Conservation (phyloP, 495 filamentous ascomycete species). For the Penicillium maclennaniae region DNA sequence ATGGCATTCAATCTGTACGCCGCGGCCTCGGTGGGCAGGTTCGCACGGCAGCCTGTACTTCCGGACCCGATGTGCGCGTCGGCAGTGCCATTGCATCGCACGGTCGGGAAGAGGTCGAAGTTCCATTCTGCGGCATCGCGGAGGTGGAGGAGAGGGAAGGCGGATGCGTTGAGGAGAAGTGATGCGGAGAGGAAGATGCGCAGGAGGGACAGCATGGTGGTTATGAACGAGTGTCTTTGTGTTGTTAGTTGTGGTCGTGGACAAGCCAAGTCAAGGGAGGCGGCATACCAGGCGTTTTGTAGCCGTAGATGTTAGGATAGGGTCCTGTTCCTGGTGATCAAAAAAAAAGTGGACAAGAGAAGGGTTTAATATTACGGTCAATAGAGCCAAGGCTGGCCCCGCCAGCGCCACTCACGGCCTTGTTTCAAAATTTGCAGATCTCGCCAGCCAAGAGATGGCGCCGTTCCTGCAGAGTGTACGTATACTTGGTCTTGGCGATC, state of each 20-base stretch:
- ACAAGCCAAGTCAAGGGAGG: not conserved
- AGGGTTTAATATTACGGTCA: not conserved
- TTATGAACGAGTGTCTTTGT: not conserved
- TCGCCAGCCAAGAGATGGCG: not conserved
- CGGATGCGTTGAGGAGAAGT: slow-evolving; percentile 11
- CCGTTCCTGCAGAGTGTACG: not conserved
- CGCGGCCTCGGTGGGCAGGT: slow-evolving; percentile 21
- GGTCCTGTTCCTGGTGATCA: not conserved
- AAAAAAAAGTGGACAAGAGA: not conserved
- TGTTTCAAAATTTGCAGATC: not conserved
- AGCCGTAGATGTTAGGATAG: not conserved
- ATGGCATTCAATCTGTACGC: slow-evolving; percentile 20
- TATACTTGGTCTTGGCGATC: not conserved
- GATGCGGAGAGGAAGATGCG: not conserved
- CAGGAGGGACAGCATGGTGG: slow-evolving; percentile 3
- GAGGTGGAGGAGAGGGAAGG: slow-evolving; percentile 19
- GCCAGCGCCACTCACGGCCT: not conserved
- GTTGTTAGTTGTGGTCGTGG: not conserved
- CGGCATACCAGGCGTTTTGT: not conserved
- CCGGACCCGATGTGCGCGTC: slow-evolving; percentile 20
- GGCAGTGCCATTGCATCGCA: slow-evolving; percentile 13
- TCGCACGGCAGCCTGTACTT: slow-evolving; percentile 28
- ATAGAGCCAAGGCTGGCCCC: not conserved
- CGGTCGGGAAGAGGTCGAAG: slow-evolving; percentile 21
- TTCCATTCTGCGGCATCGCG: slow-evolving; percentile 24